These are phyloP conservation scores for Botrytis fabae DNA, from an alignment of 2,329 filamentous ascomycete genomes.

Conservation along the genomic window DNA sequence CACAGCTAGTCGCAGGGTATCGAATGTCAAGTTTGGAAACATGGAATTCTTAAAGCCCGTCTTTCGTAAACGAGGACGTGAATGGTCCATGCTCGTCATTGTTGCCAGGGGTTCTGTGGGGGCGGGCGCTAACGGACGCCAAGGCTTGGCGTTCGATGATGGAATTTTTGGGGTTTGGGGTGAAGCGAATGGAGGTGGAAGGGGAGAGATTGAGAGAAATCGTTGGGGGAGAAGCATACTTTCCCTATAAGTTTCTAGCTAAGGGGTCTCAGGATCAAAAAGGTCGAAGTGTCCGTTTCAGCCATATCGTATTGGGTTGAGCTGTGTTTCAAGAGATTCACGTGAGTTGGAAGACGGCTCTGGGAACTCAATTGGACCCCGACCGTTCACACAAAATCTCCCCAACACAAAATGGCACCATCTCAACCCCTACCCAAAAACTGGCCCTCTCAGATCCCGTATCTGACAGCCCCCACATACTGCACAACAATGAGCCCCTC, in stretches of 20 bases:
- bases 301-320: background rate
- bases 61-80: background rate
- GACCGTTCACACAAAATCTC: background rate
- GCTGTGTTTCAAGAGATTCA: background rate
- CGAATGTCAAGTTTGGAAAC: background rate
- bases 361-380: background rate
- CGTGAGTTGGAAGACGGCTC: background rate
- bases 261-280: background rate
- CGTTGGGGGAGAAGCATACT: background rate
- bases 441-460: conserved; percentile 57
- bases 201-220: background rate
- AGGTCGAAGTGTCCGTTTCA: background rate
- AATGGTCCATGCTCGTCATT: conserved; percentile 14
- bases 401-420: conserved; percentile 3
- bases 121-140: conserved; percentile 3
- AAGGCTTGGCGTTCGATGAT: conserved; percentile 1
- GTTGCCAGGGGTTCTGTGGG: background rate
- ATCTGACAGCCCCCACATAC: conserved; percentile 52
- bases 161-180: background rate
- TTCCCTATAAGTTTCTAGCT: background rate
- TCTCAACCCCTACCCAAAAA: conserved; percentile 49
- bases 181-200: background rate
- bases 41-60: background rate
- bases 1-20: background rate
- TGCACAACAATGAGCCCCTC: conserved; percentile 43